Percentiles rank a stretch among this genome's conserved stretches.
Conservation (phyloP, 2,329 filamentous ascomycete species). For the Ophiostoma montium region DNA sequence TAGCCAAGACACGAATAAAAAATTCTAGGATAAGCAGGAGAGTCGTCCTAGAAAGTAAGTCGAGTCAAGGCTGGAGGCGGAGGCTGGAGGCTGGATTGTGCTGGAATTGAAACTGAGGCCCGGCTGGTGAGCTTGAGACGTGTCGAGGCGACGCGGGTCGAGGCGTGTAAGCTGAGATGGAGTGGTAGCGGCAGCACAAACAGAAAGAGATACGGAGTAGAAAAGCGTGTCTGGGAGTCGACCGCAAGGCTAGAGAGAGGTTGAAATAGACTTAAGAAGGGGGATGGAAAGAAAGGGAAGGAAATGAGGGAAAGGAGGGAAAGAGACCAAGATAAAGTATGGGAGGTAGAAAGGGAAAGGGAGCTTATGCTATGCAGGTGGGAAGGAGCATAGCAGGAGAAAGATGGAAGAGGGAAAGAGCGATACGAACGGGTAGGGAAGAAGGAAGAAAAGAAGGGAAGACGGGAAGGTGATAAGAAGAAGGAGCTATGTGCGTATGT, state of each 20-base stretch:
- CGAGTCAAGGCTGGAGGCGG: no score
- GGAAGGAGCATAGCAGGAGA: not conserved
- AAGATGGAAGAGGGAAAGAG: not conserved
- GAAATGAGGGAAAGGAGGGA: not conserved
- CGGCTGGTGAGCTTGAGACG: no score
- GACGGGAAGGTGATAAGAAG: constrained; percentile 7
- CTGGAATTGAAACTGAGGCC: not conserved
- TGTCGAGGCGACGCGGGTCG: no score
- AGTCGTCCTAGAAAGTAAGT: not conserved
- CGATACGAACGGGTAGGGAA: constrained; percentile 6
- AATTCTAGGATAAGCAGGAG: not conserved
- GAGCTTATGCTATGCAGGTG: not conserved
- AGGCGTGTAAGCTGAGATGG: no score
- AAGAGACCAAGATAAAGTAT: no score
- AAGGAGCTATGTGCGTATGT: constrained; percentile 4
- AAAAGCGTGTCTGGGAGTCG: not conserved
- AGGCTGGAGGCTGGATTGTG: not conserved
- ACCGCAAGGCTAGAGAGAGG: not conserved
- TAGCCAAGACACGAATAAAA: not conserved
- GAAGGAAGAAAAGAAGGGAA: constrained; percentile 9
- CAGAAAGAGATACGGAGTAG: not conserved
- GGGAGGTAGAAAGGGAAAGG: not conserved
- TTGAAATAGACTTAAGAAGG: not conserved
- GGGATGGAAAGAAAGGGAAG: not conserved
- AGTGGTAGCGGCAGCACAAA: no score